Evolutionary conservation across 768 basidiomycete genomes (phyloP).

Genomic region (Hypholoma fasciculare): DNA sequence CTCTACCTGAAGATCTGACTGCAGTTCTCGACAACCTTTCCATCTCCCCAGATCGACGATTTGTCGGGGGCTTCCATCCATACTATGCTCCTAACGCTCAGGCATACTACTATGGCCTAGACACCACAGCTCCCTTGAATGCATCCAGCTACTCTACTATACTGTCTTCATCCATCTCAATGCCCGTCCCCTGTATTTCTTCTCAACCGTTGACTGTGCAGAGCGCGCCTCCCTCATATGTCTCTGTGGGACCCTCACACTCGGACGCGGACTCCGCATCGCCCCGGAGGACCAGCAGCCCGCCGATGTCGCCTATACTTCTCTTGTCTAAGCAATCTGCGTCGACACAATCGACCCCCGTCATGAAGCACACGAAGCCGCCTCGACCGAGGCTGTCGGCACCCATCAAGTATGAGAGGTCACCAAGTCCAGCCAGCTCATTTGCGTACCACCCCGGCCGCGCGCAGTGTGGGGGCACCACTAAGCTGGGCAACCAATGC

Average conservation of each 20-base stretch:
- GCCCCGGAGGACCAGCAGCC: constrained; percentile 9
- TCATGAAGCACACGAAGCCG: too few species aligned
- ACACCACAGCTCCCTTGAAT: not conserved
- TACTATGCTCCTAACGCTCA: constrained; percentile 5
- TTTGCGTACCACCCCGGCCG: constrained; percentile 14
- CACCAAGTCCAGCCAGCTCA: constrained; percentile 2
- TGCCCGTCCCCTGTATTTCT: constrained; percentile 35
- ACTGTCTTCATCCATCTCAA: constrained; percentile 18
- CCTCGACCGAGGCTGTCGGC: not conserved
- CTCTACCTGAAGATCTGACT: constrained; percentile 17
- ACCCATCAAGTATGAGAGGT: not conserved
- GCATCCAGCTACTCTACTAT: not conserved
- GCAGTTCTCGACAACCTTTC: constrained; percentile 27
- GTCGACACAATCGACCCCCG: constrained; percentile 2
- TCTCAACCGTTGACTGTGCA: constrained; percentile 41
- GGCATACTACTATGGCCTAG: not conserved
- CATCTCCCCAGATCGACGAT: constrained; percentile 22
- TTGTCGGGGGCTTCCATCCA: constrained; percentile 54
- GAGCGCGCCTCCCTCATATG: constrained; percentile 23
- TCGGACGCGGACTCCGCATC: constrained; percentile 27
- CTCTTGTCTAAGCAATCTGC: constrained; percentile 12
- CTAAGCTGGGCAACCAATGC: constrained; percentile 66
- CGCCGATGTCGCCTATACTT: constrained; percentile 10
- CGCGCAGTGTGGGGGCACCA: constrained; percentile 63
- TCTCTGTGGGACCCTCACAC: constrained; percentile 28